Evolutionary conservation across 768 basidiomycete genomes (phyloP).

Genomic region (Albatrellus ellisii): DNA sequence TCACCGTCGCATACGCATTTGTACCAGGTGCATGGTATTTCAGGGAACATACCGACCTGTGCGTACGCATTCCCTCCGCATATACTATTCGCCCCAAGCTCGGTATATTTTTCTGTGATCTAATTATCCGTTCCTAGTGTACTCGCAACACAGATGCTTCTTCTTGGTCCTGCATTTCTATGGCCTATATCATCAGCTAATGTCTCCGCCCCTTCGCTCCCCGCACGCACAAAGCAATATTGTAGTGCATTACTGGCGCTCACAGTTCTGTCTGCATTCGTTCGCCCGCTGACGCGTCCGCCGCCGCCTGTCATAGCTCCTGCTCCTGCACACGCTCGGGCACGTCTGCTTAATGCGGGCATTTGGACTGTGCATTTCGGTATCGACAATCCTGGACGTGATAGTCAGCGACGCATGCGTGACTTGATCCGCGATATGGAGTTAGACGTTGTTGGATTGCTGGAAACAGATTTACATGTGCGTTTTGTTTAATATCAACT

Average conservation of each 20-base stretch:
- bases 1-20: conserved; percentile 86
- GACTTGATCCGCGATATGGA: conserved; percentile 64
- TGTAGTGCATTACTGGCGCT: conserved; percentile 13
- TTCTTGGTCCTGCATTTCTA: conserved; percentile 34
- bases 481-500: conserved; percentile 15
- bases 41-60: conserved; percentile 69
- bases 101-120: not conserved
- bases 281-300: conserved; percentile 8
- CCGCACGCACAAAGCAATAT: conserved; percentile 3
- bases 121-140: conserved; percentile 26
- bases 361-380: conserved; percentile 95
- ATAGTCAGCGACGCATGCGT: conserved; percentile 58
- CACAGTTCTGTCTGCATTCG: conserved; percentile 9
- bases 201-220: conserved; percentile 4
- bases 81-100: too few species aligned
- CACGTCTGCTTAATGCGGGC: conserved; percentile 63
- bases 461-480: conserved; percentile 82
- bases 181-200: conserved; percentile 16
- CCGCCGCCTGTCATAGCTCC: conserved; percentile 5
- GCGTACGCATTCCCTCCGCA: too few species aligned
- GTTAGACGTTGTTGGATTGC: conserved; percentile 70
- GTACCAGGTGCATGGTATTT: conserved; percentile 69
- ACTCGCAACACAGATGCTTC: conserved; percentile 35
- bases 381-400: conserved; percentile 56
- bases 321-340: conserved; percentile 42